Conservation (phyloP, 2,329 filamentous ascomycete genomes). For the Neurospora sp. region DNA sequence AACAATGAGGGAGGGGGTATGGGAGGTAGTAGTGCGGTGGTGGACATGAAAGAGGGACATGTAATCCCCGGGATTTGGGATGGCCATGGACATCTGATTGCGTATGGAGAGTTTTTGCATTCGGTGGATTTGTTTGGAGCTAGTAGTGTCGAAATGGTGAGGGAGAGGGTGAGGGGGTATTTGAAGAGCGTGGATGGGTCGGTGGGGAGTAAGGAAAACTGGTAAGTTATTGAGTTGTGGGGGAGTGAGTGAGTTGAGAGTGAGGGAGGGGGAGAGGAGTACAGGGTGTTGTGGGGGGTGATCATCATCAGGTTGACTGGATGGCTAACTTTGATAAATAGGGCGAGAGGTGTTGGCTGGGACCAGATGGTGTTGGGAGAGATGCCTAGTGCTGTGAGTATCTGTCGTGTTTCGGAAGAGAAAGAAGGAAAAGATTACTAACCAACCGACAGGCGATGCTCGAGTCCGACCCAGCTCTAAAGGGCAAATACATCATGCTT, state of each 20-base stretch:
- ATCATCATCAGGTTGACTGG: neutral
- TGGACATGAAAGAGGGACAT: conserved; percentile 31
- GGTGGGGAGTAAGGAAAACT: conserved; percentile 43
- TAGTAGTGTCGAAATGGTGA: conserved; percentile 43
- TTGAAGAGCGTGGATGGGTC: conserved; percentile 19
- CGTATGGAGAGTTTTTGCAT: conserved; percentile 56
- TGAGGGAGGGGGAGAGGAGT: no score
- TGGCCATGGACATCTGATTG: conserved; percentile 56
- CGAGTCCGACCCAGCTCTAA: conserved; percentile 39
- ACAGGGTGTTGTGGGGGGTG: neutral
- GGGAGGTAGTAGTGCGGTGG: neutral
- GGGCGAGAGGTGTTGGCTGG: conserved; percentile 59
- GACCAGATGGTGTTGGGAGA: conserved; percentile 55
- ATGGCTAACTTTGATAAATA: neutral
- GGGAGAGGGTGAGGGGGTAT: conserved; percentile 41
- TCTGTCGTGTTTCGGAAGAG: neutral
- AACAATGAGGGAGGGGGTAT: conserved; percentile 1
- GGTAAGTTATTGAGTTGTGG: conserved; percentile 18
- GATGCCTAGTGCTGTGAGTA: conserved; percentile 54
- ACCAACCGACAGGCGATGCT: conserved; percentile 39
- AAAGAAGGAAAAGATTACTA: neutral
- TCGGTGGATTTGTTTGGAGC: conserved; percentile 55
- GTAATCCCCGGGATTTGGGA: conserved; percentile 62
- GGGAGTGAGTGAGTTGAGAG: neutral
- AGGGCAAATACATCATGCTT: conserved; percentile 54